Evolutionary conservation across 164 flowering plant species (phyloP), one percentile per base, ranked within the genome.

Genomic region (Berberis thunbergii): DNA sequence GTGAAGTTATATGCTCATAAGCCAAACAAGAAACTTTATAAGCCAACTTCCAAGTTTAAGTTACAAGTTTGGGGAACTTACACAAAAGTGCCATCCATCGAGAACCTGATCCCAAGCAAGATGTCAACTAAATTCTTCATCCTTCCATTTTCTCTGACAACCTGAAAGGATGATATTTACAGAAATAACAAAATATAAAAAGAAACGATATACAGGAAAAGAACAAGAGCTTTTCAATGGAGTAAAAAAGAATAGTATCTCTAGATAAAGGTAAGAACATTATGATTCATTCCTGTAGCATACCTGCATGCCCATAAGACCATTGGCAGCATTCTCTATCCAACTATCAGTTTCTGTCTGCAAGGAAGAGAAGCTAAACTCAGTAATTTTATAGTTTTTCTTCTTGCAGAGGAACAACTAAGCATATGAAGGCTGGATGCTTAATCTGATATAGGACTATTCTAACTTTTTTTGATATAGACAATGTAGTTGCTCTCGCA

Each of bases 231-330:
- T 57, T 57, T 57, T 26, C 13, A 5, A 56, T 40, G 1, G 41
- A 41, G 8, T 6, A 26, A 7, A 57, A 4, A 57, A 41, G 60
- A 46, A 43, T 26, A 55, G 45, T 49, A 65, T 6, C 39, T 9
- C 6, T 44, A 53, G 2, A 13, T 2, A 62, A 49, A 39, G 12
- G 57, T 2, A 49, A 49, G 7, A 56, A 58, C 44, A 60, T 42
- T 12, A 38, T 52, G 38, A 39, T 63, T 55, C 3, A 49, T 53
- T 41, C 40, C 44, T 43, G n/a, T 49, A 44, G 50, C 60, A 53
- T 62, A 88, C 98, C 85, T 94, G 98, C 52, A 39, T 76, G 45
- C 98, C 98, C 97, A 88, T 83, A 46, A 94, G 89, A 61, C 97
- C 98, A 75, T 88, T 86, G 54, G 82, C 84, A 53, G 97, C 98